A percentile compares a stretch with the other conserved stretches of the same genome.
Conservation (phyloP, 805 yeast species). For the Yamadazyma philogaea region DNA sequence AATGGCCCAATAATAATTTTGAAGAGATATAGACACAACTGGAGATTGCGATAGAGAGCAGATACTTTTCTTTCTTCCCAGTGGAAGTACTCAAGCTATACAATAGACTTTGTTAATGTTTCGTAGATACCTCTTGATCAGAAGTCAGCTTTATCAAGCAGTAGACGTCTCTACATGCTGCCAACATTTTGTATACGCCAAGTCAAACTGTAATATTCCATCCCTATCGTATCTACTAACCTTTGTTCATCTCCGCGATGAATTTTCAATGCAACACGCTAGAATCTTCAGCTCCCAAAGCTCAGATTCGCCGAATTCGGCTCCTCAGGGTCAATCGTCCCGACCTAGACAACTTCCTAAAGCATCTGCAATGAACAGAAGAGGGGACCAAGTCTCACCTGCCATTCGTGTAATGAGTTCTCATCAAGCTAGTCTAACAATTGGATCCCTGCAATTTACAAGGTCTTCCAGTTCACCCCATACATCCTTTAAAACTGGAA, state of each 20-base stretch:
- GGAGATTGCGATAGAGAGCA: no score
- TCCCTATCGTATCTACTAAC: background rate
- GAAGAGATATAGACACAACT: no score
- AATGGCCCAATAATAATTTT: no score
- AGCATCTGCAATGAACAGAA: background rate
- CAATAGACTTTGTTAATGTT: no score
- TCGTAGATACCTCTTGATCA: no score
- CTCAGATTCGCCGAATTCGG: background rate
- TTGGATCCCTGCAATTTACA: conserved; percentile 15
- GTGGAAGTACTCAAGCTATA: no score
- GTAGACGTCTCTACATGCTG: no score
- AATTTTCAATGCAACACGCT: conserved; percentile 29
- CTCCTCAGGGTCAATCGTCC: background rate
- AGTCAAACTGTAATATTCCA: no score
- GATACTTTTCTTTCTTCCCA: no score
- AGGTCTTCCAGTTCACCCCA: conserved; percentile 13
- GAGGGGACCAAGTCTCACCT: background rate
- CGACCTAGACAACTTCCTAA: background rate
- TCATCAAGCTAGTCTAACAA: conserved; percentile 18
- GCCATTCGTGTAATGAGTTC: conserved; percentile 17
- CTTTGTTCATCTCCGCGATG: background rate
- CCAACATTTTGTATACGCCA: no score
- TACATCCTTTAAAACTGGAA: conserved; percentile 9
- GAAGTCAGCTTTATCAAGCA: no score
- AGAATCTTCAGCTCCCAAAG: conserved; percentile 15